Conservation (phyloP, 192 early-diverging fungal species). For the Entomortierella lignicola region DNA sequence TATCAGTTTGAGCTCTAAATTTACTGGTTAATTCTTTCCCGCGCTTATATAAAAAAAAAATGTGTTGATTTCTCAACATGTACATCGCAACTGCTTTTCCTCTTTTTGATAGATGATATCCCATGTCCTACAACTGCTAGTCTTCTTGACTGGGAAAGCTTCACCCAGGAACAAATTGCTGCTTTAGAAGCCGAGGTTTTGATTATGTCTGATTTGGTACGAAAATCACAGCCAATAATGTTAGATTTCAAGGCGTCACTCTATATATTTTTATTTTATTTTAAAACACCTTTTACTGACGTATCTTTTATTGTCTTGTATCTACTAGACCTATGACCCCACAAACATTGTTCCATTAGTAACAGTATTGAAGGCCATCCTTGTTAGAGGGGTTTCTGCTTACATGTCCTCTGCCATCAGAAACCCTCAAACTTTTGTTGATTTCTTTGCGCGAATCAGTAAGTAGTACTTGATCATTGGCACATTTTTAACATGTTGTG, state of each 20-base stretch:
- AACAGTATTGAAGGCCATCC: slow-evolving; percentile 32
- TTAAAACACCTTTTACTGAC: not conserved
- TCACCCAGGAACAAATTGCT: slow-evolving; percentile 42
- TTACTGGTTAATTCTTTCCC: not conserved
- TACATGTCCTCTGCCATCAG: slow-evolving; percentile 53
- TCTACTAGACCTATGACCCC: slow-evolving; percentile 40
- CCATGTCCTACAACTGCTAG: slow-evolving; percentile 26
- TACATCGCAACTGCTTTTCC: not conserved
- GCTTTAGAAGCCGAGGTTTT: slow-evolving; percentile 36
- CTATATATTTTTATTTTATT: not conserved
- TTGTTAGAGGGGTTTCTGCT: slow-evolving; percentile 36
- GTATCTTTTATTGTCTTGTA: no score
- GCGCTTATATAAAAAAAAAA: no score
- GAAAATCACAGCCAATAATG: not conserved
- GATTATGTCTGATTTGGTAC: slow-evolving; percentile 52
- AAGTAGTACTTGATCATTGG: slow-evolving; percentile 2
- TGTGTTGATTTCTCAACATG: not conserved
- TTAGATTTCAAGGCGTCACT: no score
- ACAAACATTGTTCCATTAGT: slow-evolving; percentile 45
- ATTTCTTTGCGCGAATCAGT: slow-evolving; percentile 46
- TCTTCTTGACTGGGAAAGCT: slow-evolving; percentile 49
- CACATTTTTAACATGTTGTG: not conserved
- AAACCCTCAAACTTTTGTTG: slow-evolving; percentile 46
- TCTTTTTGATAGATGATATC: slow-evolving; percentile 27
- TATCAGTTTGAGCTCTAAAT: not conserved